These are phyloP conservation scores for Effrenium voratum DNA, from an alignment of 73 alveolate species.

Conservation along the genomic window DNA sequence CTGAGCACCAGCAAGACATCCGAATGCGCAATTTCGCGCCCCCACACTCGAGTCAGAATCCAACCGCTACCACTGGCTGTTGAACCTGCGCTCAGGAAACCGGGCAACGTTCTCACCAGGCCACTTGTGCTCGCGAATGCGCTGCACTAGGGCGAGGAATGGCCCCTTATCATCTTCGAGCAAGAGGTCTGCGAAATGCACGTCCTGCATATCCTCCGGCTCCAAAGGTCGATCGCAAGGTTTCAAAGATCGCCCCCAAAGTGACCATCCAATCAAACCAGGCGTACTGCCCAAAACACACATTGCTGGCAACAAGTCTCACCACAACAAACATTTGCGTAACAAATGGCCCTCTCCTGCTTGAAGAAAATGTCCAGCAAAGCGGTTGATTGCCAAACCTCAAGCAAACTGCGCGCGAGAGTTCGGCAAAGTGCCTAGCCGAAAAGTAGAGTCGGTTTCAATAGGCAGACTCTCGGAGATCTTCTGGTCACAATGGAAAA, in stretches of 20 bases:
- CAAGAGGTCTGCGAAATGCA: not conserved
- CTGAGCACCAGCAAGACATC: too few relatives aligned
- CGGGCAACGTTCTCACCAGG: not conserved
- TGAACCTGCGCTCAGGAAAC: too few relatives aligned
- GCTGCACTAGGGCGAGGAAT: not conserved
- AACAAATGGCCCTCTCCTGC: slow-evolving; percentile 28
- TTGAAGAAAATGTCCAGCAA: slow-evolving; percentile 67
- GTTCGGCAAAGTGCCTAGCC: too few relatives aligned
- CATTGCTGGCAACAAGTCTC: not conserved
- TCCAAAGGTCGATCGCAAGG: not conserved
- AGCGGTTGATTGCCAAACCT: slow-evolving; percentile 68
- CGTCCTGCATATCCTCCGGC: slow-evolving; percentile 50
- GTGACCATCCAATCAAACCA: not conserved
- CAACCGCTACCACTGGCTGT: too few relatives aligned
- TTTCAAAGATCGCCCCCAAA: not conserved
- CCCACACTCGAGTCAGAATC: too few relatives aligned
- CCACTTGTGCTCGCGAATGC: slow-evolving; percentile 27
- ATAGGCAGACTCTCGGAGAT: too few relatives aligned
- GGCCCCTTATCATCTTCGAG: not conserved
- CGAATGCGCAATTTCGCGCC: too few relatives aligned
- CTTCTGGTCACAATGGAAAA: too few relatives aligned
- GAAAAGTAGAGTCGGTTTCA: too few relatives aligned
- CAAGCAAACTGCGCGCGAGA: too few relatives aligned
- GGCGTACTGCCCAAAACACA: not conserved
- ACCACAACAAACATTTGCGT: not conserved